phyloP scores from a whole-genome alignment of 2,329 filamentous ascomycete species.

The Parafenestella ontariensis region DNA sequence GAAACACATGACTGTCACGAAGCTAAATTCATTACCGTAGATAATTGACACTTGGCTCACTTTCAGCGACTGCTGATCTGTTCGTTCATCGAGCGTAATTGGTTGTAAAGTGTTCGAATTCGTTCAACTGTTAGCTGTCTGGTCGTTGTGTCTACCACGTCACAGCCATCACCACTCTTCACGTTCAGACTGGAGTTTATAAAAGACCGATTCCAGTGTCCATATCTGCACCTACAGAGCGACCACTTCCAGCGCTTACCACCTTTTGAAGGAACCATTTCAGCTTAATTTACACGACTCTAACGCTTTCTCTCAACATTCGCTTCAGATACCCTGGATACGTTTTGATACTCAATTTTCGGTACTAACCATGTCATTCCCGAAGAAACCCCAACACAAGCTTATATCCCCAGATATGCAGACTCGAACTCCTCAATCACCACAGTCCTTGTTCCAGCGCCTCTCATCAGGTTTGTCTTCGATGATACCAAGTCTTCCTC shows the following conservation, averaged over 20 bases:
- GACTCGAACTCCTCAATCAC: slow-evolving; percentile 8
- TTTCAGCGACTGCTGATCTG: not conserved
- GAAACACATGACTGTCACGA: not conserved
- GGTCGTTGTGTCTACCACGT: slow-evolving; percentile 12
- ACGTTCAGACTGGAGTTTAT: slow-evolving; percentile 1
- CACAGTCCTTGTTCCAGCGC: slow-evolving; percentile 20
- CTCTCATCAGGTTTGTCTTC: slow-evolving; percentile 21
- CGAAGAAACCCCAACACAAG: not conserved
- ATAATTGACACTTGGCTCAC: not conserved
- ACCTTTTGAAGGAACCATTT: not conserved
- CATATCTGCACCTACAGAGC: not conserved
- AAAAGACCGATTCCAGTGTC: not conserved
- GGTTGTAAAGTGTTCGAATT: slow-evolving; percentile 6
- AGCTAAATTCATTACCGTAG: not conserved
- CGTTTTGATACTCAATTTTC: not conserved
- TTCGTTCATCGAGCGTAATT: slow-evolving; percentile 1
- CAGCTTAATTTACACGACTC: not conserved
- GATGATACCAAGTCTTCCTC: slow-evolving; percentile 9
- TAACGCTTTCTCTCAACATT: not conserved
- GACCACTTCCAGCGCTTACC: not conserved
- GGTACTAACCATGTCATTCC: slow-evolving; percentile 1
- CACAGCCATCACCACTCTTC: slow-evolving; percentile 5
- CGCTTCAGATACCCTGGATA: not conserved
- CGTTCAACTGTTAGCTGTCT: slow-evolving; percentile 11
- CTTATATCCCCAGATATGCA: not conserved